Base-by-base conservation (phyloP, 1,284 basidiomycete species). In the Stereum hirsutum region DNA sequence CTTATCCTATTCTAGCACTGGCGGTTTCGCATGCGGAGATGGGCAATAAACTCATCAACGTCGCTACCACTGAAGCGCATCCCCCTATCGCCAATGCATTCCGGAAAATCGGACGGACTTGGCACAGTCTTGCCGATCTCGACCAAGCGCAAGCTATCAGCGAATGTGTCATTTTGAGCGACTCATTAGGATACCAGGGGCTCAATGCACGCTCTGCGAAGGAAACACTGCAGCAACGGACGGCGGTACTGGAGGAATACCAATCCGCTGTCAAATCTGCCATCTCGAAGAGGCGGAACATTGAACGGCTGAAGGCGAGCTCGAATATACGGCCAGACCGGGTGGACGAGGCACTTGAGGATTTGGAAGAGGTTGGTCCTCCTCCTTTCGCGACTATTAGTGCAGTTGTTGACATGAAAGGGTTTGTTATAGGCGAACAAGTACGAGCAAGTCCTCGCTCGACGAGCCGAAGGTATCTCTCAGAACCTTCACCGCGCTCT, bases 171-270 rank as follows among this genome's bases (percentile, higher is more conserved):
- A 83, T 95, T 31, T 63, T 97, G 20, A 90, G 89, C 19, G 93
- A 97, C 59, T 85, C 90, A 0, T 67, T 97, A 42, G 89, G 89
- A 1, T 97, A 97, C 60, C 91, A 96, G 63, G 87, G 90, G 14
- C 72, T 92, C 63, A 96, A 96, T 54, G 90, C 94, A n/a, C 77
- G 85, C 36, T 89, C 92, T 10, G 93, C 91, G 2, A 95, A 93
- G 64, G 92, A 96, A 57, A 92, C 93, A 0, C 63, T 96, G 10
- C 72, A 78, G 45, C 89, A 92, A 66, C 80, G 93, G 6, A 89
- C 89, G 0, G 75, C 80, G 14, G 87, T 95, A 7, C 65, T 96
- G 46, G 93, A 97, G 55, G 93, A 96, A 59, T 89, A 93, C 46
- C 91, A 95, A 51, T 72, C 78, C 5, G 90, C 92, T 2, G 89